These are phyloP conservation scores for Colletotrichum sublineola DNA, from an alignment of 2,329 filamentous ascomycete species.

Conservation along the genomic window DNA sequence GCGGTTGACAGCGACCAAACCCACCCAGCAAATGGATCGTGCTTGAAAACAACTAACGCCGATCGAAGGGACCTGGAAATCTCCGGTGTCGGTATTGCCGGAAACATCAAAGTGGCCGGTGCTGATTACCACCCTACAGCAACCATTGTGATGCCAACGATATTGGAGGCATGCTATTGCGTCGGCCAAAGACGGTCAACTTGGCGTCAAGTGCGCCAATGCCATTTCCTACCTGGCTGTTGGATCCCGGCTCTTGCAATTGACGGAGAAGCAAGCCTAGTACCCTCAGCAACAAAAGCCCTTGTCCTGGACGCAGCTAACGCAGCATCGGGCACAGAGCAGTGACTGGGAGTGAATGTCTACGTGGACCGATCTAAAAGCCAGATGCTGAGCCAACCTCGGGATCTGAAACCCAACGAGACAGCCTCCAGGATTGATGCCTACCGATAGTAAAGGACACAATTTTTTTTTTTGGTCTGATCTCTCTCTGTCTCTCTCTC, in stretches of 20 bases:
- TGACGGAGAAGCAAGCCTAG: slow-evolving; percentile 28
- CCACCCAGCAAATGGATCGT: background rate
- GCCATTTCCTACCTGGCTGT: background rate
- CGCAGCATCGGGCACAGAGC: background rate
- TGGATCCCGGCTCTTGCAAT: slow-evolving; percentile 19
- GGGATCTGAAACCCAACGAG: slow-evolving; percentile 3
- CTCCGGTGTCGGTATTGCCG: background rate
- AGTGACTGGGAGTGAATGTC: background rate
- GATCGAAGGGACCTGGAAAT: background rate
- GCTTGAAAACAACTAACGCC: background rate
- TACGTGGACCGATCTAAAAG: background rate
- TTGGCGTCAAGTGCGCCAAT: background rate
- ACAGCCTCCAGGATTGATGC: background rate
- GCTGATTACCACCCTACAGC: background rate
- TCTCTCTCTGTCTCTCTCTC: background rate
- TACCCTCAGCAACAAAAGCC: background rate
- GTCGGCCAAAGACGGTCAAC: background rate
- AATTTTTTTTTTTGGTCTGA: too few species aligned
- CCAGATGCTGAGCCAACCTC: background rate
- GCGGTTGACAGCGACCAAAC: background rate
- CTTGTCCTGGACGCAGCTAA: background rate
- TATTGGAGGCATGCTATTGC: background rate
- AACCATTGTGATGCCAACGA: background rate
- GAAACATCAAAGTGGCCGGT: too few species aligned
- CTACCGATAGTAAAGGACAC: background rate